Evolutionary conservation across 2,329 filamentous ascomycete genomes (phyloP).

Genomic region (Cladobotryum mycophilum): DNA sequence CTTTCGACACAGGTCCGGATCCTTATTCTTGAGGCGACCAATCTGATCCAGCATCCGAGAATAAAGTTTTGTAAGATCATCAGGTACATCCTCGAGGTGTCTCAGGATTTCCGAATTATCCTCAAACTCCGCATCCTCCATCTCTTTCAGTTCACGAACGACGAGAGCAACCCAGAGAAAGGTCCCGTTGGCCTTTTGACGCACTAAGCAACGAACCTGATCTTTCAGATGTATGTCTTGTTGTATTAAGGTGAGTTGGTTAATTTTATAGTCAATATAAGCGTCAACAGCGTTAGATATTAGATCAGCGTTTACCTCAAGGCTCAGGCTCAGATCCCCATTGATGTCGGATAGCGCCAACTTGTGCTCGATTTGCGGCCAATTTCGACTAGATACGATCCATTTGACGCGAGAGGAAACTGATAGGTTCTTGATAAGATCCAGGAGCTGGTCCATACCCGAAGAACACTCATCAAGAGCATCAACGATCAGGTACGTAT

Average conservation of each 20-base stretch:
- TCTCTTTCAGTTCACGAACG: constrained; percentile 10
- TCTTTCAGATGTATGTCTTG: constrained; percentile 4
- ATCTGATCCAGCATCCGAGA: constrained; percentile 31
- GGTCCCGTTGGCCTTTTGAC: constrained; percentile 28
- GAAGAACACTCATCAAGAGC: constrained; percentile 40
- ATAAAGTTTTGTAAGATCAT: constrained; percentile 24
- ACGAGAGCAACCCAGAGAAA: constrained; percentile 21
- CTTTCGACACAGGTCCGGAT: constrained; percentile 20
- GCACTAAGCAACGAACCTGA: constrained; percentile 15
- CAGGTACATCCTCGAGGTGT: neutral
- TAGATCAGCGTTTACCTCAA: constrained; percentile 19
- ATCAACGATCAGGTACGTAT: constrained; percentile 35
- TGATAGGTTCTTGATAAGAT: neutral
- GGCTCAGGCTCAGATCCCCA: neutral
- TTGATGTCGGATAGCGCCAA: neutral
- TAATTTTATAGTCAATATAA: constrained; percentile 1
- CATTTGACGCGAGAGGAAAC: neutral
- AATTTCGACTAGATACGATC: constrained; percentile 6
- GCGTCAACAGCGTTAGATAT: constrained; percentile 1
- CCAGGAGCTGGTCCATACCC: neutral
- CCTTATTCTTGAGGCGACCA: constrained; percentile 17
- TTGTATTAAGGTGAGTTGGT: neutral
- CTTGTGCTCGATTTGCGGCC: constrained; percentile 13
- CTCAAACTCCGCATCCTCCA: neutral
- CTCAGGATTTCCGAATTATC: neutral